Percentiles rank a stretch among this genome's conserved stretches.
Evolutionary conservation across 2,329 filamentous ascomycete species (phyloP).

Genomic region (Sporothrix inflata): DNA sequence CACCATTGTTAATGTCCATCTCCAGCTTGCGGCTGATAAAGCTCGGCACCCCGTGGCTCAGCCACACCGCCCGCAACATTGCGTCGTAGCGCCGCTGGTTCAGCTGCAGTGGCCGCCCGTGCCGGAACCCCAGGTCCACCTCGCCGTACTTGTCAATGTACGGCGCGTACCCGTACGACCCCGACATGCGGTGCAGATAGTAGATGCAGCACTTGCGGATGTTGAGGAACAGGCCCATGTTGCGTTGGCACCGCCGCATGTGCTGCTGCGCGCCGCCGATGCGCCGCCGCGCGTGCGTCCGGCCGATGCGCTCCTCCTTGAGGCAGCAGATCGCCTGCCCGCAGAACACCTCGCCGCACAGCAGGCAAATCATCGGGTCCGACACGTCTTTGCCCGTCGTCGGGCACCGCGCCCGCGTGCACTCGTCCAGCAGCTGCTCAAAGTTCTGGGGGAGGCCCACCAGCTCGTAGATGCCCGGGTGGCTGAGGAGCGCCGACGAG

Average conservation of each 20-base stretch:
- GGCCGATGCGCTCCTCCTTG: conserved; percentile 57
- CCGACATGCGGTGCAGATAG: conserved; percentile 79
- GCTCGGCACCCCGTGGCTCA: conserved; percentile 83
- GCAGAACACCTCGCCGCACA: conserved; percentile 97
- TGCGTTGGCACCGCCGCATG: conserved; percentile 75
- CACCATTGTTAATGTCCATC: conserved; percentile 94
- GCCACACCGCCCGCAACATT: conserved; percentile 81
- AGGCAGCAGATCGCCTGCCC: conserved; percentile 92
- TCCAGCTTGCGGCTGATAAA: conserved; percentile 89
- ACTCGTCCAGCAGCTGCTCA: conserved; percentile 89
- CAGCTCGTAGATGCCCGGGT: conserved; percentile 92
- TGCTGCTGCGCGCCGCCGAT: conserved; percentile 91
- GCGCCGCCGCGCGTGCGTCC: conserved; percentile 48
- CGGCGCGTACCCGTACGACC: conserved; percentile 83
- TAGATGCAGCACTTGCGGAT: conserved; percentile 94
- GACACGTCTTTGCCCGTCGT: conserved; percentile 89
- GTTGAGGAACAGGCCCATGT: conserved; percentile 92
- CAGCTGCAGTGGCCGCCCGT: conserved; percentile 85
- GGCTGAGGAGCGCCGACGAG: conserved; percentile 60
- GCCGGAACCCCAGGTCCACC: conserved; percentile 85
- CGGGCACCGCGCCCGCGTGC: conserved; percentile 79
- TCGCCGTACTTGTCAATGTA: conserved; percentile 97
- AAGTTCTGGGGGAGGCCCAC: conserved; percentile 91
- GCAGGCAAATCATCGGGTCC: conserved; percentile 88
- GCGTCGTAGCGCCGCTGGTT: conserved; percentile 94